Conservation (phyloP, 2,329 filamentous ascomycete genomes). For the Microdochium trichocladiopsis region DNA sequence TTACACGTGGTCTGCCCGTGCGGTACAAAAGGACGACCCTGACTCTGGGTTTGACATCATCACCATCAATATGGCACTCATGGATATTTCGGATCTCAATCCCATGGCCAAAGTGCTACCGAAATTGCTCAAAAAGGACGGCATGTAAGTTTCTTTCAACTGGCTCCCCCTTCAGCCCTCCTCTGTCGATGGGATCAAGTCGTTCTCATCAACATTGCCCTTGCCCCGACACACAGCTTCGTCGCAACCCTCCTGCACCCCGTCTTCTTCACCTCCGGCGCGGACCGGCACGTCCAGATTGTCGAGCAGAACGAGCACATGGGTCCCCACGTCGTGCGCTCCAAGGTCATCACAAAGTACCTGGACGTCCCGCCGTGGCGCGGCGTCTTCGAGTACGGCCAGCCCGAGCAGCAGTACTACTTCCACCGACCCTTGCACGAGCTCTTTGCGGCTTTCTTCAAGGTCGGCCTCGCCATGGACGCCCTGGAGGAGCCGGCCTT, state of each 20-base stretch:
- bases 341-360: slow-evolving; percentile 32
- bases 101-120: slow-evolving; percentile 32
- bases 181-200: background rate
- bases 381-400: slow-evolving; percentile 26
- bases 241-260: slow-evolving; percentile 40
- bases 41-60: slow-evolving; percentile 30
- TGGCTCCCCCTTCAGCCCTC: background rate
- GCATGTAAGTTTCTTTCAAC: slow-evolving; percentile 24
- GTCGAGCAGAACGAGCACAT: slow-evolving; percentile 18
- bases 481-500: slow-evolving; percentile 40
- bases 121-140: slow-evolving; percentile 28
- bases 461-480: slow-evolving; percentile 32
- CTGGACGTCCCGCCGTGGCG: slow-evolving; percentile 29
- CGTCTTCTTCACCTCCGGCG: slow-evolving; percentile 38
- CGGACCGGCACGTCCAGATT: slow-evolving; percentile 29
- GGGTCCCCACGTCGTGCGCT: slow-evolving; percentile 23
- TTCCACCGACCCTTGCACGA: slow-evolving; percentile 38
- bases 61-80: slow-evolving; percentile 41
- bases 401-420: slow-evolving; percentile 26
- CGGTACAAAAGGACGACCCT: slow-evolving; percentile 6
- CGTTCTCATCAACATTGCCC: background rate
- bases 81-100: slow-evolving; percentile 36
- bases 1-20: background rate
- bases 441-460: slow-evolving; percentile 35
- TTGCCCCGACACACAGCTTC: slow-evolving; percentile 21